Evolutionary conservation across 2,329 filamentous ascomycete species (phyloP).

Genomic region (Phyllachora maydis): DNA sequence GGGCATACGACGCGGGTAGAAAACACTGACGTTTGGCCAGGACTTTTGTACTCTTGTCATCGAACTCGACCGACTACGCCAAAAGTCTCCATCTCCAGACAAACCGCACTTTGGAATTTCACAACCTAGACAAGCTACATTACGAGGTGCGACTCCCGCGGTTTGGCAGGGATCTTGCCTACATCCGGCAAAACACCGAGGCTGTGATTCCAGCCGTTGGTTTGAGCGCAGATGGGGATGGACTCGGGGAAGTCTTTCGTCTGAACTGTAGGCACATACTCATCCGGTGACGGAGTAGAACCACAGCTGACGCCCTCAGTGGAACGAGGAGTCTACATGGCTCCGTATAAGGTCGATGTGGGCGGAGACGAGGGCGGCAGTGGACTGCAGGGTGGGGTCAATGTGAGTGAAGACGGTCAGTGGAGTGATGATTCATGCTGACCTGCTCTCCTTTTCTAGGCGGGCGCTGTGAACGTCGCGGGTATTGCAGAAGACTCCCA

Average conservation of each 20-base stretch:
- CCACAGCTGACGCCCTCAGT: no score
- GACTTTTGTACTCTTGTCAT: slow-evolving; percentile 72
- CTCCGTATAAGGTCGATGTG: slow-evolving; percentile 78
- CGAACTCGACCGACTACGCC: slow-evolving; percentile 80
- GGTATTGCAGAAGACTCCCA: slow-evolving; percentile 78
- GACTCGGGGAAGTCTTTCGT: slow-evolving; percentile 79
- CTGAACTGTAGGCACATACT: no score
- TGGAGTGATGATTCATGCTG: no score
- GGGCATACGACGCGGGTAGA: no score
- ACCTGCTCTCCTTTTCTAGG: no score
- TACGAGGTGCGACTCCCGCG: slow-evolving; percentile 77
- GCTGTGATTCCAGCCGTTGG: slow-evolving; percentile 76
- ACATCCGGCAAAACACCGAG: slow-evolving; percentile 47
- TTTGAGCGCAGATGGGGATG: slow-evolving; percentile 48
- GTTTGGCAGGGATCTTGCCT: slow-evolving; percentile 78
- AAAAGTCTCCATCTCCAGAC: slow-evolving; percentile 89
- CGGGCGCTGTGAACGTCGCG: slow-evolving; percentile 69
- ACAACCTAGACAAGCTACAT: slow-evolving; percentile 73
- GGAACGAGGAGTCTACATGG: slow-evolving; percentile 85
- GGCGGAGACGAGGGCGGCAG: slow-evolving; percentile 60
- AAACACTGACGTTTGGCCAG: no score
- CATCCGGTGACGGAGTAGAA: no score
- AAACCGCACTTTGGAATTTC: slow-evolving; percentile 81
- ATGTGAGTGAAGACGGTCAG: no score
- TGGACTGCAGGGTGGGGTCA: slow-evolving; percentile 68